Percentiles rank a stretch among this genome's conserved stretches.
These are phyloP conservation scores for Globisporangium perplexum DNA, from an alignment of 352 stramenopile species.

Conservation along the genomic window DNA sequence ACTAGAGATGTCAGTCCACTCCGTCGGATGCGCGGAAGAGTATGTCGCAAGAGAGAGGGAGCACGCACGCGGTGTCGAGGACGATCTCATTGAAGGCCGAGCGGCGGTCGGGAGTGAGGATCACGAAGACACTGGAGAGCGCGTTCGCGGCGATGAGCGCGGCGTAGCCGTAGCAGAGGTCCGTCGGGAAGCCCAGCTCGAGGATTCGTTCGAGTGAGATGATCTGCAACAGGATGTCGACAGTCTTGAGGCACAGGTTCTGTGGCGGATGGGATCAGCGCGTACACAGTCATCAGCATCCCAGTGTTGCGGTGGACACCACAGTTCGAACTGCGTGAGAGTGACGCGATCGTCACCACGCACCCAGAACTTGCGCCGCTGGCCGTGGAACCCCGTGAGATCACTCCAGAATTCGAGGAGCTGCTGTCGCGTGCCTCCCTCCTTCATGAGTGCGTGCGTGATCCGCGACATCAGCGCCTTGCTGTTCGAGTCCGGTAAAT, in stretches of 20 bases:
- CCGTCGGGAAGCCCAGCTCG: slow-evolving; percentile 21
- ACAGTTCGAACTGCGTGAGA: no score
- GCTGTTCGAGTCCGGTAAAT: slow-evolving; percentile 5
- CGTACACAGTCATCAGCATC: neutral
- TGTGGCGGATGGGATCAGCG: slow-evolving; percentile 1
- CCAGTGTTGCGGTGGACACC: no score
- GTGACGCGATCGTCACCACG: neutral
- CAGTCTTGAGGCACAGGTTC: slow-evolving; percentile 29
- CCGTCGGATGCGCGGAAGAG: no score
- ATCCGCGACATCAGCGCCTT: slow-evolving; percentile 2
- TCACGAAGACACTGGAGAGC: slow-evolving; percentile 17
- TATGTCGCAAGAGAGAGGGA: no score
- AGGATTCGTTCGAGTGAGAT: slow-evolving; percentile 23
- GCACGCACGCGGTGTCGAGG: slow-evolving; percentile 27
- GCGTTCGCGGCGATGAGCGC: slow-evolving; percentile 21
- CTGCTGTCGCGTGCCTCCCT: neutral
- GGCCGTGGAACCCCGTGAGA: slow-evolving; percentile 21
- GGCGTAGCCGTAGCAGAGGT: slow-evolving; percentile 24
- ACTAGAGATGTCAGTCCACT: neutral
- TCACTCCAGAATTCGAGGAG: slow-evolving; percentile 18
- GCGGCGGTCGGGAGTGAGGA: slow-evolving; percentile 16
- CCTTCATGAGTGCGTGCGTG: slow-evolving; percentile 2
- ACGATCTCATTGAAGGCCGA: slow-evolving; percentile 27
- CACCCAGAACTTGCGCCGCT: slow-evolving; percentile 42
- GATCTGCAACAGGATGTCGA: slow-evolving; percentile 22